A percentile compares a stretch with the other conserved stretches of the same genome.
phyloP scores from a whole-genome alignment of 192 early-diverging fungal species.

The Entomortierella beljakovae region DNA sequence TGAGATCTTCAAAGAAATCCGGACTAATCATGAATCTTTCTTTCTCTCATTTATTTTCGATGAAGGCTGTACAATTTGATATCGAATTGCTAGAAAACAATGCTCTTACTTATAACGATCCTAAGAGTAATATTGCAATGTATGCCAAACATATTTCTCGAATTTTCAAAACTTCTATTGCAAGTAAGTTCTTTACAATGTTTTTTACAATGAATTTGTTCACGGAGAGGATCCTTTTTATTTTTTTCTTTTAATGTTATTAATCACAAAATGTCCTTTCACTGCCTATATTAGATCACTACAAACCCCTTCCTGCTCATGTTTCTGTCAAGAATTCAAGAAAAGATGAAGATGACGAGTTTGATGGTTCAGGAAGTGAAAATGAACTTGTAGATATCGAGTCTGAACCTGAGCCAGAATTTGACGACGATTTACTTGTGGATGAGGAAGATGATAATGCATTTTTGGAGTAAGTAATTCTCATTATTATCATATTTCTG shows the following conservation, averaged over 20 bases:
- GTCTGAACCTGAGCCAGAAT: conserved; percentile 41
- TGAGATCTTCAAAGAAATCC: not conserved
- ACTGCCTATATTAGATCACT: conserved; percentile 28
- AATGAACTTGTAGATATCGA: conserved; percentile 40
- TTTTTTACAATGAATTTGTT: not conserved
- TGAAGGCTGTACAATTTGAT: conserved; percentile 73
- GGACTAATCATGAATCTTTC: not conserved
- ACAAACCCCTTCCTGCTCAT: conserved; percentile 32
- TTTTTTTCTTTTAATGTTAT: not conserved
- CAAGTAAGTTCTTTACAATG: conserved; percentile 37
- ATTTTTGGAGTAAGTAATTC: conserved; percentile 30
- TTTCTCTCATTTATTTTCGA: conserved; percentile 1
- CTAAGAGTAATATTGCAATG: conserved; percentile 53
- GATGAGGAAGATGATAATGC: conserved; percentile 52
- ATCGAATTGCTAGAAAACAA: conserved; percentile 73
- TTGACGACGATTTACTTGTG: conserved; percentile 49
- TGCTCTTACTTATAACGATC: conserved; percentile 75
- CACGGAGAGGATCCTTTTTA: not conserved
- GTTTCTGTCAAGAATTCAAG: conserved; percentile 25
- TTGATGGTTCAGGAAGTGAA: conserved; percentile 47
- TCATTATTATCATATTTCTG: not conserved
- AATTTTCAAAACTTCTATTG: conserved; percentile 56
- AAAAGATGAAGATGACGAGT: conserved; percentile 47
- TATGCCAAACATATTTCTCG: conserved; percentile 58
- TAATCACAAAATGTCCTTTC: not conserved